phyloP scores from a whole-genome alignment of 2,329 filamentous ascomycete genomes.

The Pleurostoma richardsiae region DNA sequence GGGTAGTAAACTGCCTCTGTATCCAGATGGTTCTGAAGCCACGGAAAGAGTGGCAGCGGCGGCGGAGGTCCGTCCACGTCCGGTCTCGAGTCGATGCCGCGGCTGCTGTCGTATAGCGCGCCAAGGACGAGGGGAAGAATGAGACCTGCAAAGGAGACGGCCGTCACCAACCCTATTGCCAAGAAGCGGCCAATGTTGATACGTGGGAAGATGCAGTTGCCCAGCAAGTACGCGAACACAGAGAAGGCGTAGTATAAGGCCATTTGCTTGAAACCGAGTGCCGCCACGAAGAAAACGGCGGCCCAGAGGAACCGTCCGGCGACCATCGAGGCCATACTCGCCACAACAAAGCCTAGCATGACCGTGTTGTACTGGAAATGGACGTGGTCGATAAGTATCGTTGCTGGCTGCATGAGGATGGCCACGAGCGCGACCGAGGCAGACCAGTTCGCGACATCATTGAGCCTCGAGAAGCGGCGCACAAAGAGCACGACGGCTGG shows the following conservation, averaged over 20 bases:
- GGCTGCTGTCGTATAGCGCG: slow-evolving; percentile 62
- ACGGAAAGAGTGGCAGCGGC: slow-evolving; percentile 57
- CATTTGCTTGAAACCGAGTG: slow-evolving; percentile 99
- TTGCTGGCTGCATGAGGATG: slow-evolving; percentile 85
- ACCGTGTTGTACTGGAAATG: slow-evolving; percentile 99
- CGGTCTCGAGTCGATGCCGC: slow-evolving; percentile 53
- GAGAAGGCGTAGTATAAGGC: slow-evolving; percentile 93
- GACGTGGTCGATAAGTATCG: slow-evolving; percentile 89
- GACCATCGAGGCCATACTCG: slow-evolving; percentile 82
- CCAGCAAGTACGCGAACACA: slow-evolving; percentile 87
- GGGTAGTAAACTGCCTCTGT: slow-evolving; percentile 68
- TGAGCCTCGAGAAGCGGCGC: slow-evolving; percentile 70
- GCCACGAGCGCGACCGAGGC: slow-evolving; percentile 80
- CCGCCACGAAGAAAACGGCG: slow-evolving; percentile 87
- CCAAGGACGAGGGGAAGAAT: slow-evolving; percentile 72
- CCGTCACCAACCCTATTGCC: slow-evolving; percentile 69
- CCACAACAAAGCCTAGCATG: slow-evolving; percentile 88
- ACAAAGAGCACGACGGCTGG: slow-evolving; percentile 83
- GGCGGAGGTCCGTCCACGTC: slow-evolving; percentile 54
- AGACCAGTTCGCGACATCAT: slow-evolving; percentile 76
- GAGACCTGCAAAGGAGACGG: slow-evolving; percentile 67
- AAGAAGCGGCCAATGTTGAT: slow-evolving; percentile 65
- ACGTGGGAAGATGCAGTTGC: slow-evolving; percentile 73
- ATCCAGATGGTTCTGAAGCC: slow-evolving; percentile 55
- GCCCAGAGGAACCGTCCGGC: slow-evolving; percentile 83